A percentile compares a stretch with the other conserved stretches of the same genome.
Evolutionary conservation across 169 alveolate genomes (phyloP).

Genomic region (Cryptosporidium meleagridis): DNA sequence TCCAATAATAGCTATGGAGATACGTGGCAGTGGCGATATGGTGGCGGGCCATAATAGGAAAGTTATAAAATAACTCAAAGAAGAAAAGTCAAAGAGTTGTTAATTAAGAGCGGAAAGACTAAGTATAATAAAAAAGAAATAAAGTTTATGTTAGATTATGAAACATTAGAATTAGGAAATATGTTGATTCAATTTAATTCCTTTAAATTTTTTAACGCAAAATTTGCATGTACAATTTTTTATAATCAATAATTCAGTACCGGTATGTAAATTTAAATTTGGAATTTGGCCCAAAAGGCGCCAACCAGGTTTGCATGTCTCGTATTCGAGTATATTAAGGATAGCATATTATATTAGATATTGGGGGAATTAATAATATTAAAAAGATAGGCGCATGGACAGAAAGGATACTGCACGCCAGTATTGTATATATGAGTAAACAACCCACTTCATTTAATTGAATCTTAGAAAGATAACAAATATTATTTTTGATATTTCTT

Average conservation of each 20-base stretch:
- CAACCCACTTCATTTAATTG: background rate
- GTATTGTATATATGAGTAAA: background rate
- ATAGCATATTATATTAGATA: background rate
- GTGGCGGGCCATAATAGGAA: background rate
- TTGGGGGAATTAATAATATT: background rate
- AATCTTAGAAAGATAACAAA: background rate
- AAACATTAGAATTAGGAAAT: background rate
- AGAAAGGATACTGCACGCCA: slow-evolving; percentile 16
- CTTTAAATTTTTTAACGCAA: too few species aligned
- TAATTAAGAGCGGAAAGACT: background rate
- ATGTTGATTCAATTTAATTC: background rate
- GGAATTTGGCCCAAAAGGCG: background rate
- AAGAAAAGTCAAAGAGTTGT: background rate
- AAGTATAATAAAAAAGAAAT: too few species aligned
- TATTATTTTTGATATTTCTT: background rate
- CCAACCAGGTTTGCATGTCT: slow-evolving; percentile 3
- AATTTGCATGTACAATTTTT: background rate
- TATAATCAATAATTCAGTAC: background rate
- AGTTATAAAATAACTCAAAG: background rate
- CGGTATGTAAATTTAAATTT: background rate
- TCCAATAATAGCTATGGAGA: background rate
- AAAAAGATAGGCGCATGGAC: background rate
- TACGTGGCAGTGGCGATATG: background rate
- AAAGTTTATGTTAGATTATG: background rate
- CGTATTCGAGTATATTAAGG: background rate